Conservation (phyloP, 805 yeast genomes). For the Metschnikowia orientalis region DNA sequence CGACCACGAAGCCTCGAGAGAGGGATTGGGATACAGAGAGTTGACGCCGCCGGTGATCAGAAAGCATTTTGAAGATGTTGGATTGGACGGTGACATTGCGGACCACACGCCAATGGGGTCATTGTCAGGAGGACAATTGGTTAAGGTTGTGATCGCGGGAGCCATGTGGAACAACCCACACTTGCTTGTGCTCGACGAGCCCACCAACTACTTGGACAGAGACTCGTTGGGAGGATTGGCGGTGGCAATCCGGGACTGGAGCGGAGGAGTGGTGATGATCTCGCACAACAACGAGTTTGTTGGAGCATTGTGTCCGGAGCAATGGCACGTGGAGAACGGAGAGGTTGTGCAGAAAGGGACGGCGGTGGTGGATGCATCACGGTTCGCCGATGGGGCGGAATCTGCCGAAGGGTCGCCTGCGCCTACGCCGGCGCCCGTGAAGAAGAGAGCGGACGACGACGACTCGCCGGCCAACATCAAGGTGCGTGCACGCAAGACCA, state of each 20-base stretch:
- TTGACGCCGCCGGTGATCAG: constrained; percentile 87
- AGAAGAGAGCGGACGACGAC: constrained; percentile 58
- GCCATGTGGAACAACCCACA: constrained; percentile 99
- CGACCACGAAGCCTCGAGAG: constrained; percentile 47
- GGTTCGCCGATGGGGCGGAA: constrained; percentile 80
- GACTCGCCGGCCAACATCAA: constrained; percentile 96
- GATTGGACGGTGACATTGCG: constrained; percentile 96
- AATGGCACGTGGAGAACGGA: constrained; percentile 96
- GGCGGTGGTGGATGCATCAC: constrained; percentile 64
- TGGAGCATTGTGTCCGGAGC: constrained; percentile 97
- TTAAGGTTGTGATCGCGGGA: constrained; percentile 97
- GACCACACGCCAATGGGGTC: constrained; percentile 98
- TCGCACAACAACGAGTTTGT: constrained; percentile 97
- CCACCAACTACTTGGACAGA: constrained; percentile 96
- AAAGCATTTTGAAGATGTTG: constrained; percentile 95
- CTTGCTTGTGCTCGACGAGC: constrained; percentile 92
- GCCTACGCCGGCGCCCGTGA: constrained; percentile 28
- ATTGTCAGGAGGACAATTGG: constrained; percentile 96
- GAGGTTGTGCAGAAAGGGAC: constrained; percentile 79
- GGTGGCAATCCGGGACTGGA: constrained; percentile 95
- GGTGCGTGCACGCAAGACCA: constrained; percentile 90
- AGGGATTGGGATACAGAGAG: constrained; percentile 48
- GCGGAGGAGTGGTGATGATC: constrained; percentile 97
- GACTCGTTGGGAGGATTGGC: constrained; percentile 98
- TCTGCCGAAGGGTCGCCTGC: constrained; percentile 40